phyloP scores from a whole-genome alignment of 2,329 filamentous ascomycete species.

The Fusarium equiseti region DNA sequence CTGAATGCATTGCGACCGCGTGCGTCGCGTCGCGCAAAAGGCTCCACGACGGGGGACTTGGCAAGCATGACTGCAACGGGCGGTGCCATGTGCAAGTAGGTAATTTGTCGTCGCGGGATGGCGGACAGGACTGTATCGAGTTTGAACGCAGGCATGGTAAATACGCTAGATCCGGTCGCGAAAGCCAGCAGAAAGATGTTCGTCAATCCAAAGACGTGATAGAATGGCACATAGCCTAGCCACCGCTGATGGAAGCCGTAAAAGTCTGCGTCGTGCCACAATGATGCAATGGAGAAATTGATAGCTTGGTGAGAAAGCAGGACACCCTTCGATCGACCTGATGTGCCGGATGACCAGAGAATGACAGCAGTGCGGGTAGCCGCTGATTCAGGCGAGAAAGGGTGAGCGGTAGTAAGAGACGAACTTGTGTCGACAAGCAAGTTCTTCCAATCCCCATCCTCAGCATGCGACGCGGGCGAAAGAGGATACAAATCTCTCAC shows the following conservation, averaged over 20 bases:
- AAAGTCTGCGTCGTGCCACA: slow-evolving; percentile 64
- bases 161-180: slow-evolving; percentile 67
- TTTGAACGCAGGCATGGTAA: slow-evolving; percentile 78
- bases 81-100: slow-evolving; percentile 74
- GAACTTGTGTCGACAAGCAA: slow-evolving; percentile 62
- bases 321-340: slow-evolving; percentile 80
- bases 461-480: slow-evolving; percentile 29
- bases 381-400: slow-evolving; percentile 51
- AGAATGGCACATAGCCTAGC: slow-evolving; percentile 78
- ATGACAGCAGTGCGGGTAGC: slow-evolving; percentile 68
- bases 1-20: slow-evolving; percentile 66
- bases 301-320: slow-evolving; percentile 76
- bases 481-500: slow-evolving; percentile 52
- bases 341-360: slow-evolving; percentile 70
- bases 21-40: slow-evolving; percentile 62
- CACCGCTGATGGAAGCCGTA: slow-evolving; percentile 55
- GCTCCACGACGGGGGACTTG: slow-evolving; percentile 76
- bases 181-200: slow-evolving; percentile 71
- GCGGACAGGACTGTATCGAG: slow-evolving; percentile 73
- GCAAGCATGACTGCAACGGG: slow-evolving; percentile 77
- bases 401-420: slow-evolving; percentile 60
- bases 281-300: slow-evolving; percentile 66
- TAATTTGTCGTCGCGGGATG: slow-evolving; percentile 72
- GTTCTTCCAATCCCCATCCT: slow-evolving; percentile 67
- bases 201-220: slow-evolving; percentile 70